These are phyloP conservation scores for Berberis vulgaris DNA, from an alignment of 164 flowering plant species.

Conservation along the genomic window DNA sequence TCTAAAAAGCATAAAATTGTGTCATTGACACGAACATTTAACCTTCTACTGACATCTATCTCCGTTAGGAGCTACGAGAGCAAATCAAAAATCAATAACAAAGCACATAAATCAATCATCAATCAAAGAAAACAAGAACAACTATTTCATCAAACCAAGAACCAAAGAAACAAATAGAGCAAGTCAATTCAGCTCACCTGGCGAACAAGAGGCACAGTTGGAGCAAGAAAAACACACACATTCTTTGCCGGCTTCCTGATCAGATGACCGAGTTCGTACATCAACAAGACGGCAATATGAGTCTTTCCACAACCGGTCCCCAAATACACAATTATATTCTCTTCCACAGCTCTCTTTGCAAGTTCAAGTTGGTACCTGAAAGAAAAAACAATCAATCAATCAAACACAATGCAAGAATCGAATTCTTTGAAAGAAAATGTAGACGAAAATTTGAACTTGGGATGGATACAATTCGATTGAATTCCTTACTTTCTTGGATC, in stretches of 20 bases:
- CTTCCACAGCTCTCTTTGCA: constrained; percentile 66
- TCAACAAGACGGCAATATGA: constrained; percentile 80
- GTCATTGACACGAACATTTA: too few relatives aligned
- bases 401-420: background rate
- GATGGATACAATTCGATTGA: too few relatives aligned
- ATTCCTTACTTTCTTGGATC: too few relatives aligned
- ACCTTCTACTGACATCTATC: too few relatives aligned
- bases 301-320: constrained; percentile 98
- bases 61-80: too few relatives aligned
- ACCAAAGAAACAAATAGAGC: background rate
- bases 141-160: background rate
- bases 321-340: constrained; percentile 75
- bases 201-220: constrained; percentile 73
- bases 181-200: constrained; percentile 41
- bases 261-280: constrained; percentile 62
- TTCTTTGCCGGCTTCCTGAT: constrained; percentile 55
- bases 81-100: too few relatives aligned
- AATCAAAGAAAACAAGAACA: background rate
- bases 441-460: too few relatives aligned
- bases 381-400: background rate
- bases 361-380: constrained; percentile 76
- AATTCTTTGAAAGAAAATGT: too few relatives aligned
- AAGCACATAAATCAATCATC: background rate
- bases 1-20: too few relatives aligned
- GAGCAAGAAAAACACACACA: constrained; percentile 86